A percentile compares a stretch with the other conserved stretches of the same genome.
These are phyloP conservation scores for Cytospora piceicola DNA, from an alignment of 2,329 filamentous ascomycete species.

Conservation along the genomic window DNA sequence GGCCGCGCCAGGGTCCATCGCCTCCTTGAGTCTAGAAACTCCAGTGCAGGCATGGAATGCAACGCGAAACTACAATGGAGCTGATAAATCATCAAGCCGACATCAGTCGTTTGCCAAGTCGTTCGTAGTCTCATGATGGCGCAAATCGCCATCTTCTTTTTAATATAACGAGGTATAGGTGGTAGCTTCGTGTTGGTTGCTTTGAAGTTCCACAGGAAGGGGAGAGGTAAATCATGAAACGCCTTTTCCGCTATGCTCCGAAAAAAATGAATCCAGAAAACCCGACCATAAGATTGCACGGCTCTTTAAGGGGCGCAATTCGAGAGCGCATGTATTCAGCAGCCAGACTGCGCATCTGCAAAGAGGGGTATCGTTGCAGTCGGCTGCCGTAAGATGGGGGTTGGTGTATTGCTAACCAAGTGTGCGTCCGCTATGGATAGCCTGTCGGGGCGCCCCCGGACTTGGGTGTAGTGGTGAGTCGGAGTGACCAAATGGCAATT, in stretches of 20 bases:
- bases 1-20: neutral
- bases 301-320: conserved; percentile 13
- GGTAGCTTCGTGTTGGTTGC: conserved; percentile 1
- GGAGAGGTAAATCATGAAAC: conserved; percentile 23
- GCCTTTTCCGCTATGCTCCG: conserved; percentile 30
- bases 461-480: conserved; percentile 44
- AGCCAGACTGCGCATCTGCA: conserved; percentile 10
- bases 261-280: conserved; percentile 24
- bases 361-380: conserved; percentile 28
- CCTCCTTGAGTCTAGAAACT: neutral
- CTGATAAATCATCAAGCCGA: conserved; percentile 12
- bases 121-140: conserved; percentile 18
- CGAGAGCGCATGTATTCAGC: conserved; percentile 10
- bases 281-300: conserved; percentile 21
- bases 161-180: conserved; percentile 6
- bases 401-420: conserved; percentile 44
- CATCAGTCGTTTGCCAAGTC: conserved; percentile 16
- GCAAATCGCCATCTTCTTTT: conserved; percentile 9
- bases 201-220: conserved; percentile 5
- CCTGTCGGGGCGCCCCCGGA: conserved; percentile 46
- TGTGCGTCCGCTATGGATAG: conserved; percentile 58
- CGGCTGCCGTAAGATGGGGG: conserved; percentile 19
- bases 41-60: conserved; percentile 1
- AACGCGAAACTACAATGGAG: conserved; percentile 16
- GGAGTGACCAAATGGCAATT: conserved; percentile 43